Evolutionary conservation across 225 moss, liverwort and hornwort genomes (phyloP).

Genomic region (Straminergon stramineum): DNA sequence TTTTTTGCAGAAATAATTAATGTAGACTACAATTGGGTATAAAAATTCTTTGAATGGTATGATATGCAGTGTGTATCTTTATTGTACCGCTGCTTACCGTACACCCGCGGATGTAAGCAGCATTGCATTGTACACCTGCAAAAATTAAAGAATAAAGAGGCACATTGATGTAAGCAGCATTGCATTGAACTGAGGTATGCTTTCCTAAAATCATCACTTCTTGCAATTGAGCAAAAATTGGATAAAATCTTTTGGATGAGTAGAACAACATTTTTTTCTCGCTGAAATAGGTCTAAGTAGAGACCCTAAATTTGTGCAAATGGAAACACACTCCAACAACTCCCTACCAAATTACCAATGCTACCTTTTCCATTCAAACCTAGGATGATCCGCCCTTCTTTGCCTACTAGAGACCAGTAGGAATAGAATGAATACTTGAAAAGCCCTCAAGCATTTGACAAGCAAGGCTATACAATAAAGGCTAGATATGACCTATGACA

Average conservation of each 20-base stretch:
- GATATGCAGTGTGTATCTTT: background rate
- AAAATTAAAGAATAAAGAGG: too few relatives aligned
- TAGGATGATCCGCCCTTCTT: background rate
- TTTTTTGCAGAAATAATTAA: too few relatives aligned
- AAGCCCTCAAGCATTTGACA: too few relatives aligned
- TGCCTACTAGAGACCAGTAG: background rate
- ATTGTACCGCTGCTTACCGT: background rate
- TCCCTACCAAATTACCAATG: background rate
- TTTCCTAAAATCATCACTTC: background rate
- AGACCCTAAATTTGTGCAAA: background rate
- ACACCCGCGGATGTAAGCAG: background rate
- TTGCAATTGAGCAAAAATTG: background rate
- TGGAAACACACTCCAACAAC: rapidly evolving
- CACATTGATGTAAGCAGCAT: background rate
- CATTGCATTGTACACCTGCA: too few relatives aligned
- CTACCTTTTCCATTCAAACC: background rate
- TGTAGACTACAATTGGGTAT: background rate
- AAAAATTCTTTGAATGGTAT: background rate
- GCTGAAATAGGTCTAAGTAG: background rate
- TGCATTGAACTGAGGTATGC: background rate
- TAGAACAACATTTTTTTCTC: background rate
- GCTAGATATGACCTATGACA: too few relatives aligned
- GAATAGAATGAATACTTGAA: too few relatives aligned
- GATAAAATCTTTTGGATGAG: background rate
- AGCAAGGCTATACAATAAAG: too few relatives aligned